Conservation (phyloP, 1,284 basidiomycete genomes). For the Rhizoctonia solani region DNA sequence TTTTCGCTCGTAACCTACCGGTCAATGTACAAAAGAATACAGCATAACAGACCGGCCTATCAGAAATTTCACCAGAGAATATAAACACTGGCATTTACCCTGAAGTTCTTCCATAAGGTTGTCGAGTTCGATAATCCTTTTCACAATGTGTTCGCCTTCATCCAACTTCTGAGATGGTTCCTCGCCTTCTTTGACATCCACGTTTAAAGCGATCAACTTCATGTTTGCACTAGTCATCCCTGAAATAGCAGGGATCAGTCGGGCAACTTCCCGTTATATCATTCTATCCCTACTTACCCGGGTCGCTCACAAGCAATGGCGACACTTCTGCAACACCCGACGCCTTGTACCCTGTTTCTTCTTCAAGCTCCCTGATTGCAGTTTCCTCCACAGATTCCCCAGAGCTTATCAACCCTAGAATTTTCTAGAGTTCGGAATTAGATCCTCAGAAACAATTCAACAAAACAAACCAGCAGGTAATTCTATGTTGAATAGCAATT, state of each 20-base stretch:
- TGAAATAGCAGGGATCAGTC: constrained; percentile 44
- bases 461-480: constrained; percentile 69
- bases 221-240: constrained; percentile 85
- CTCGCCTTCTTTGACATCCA: constrained; percentile 55
- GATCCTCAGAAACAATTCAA: neutral
- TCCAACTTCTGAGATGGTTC: constrained; percentile 71
- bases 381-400: constrained; percentile 75
- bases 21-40: neutral
- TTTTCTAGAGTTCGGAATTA: constrained; percentile 3
- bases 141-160: constrained; percentile 54
- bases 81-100: constrained; percentile 42
- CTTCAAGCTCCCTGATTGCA: constrained; percentile 83
- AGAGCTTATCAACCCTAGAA: constrained; percentile 75
- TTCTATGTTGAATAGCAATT: constrained; percentile 53
- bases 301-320: constrained; percentile 73
- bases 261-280: neutral
- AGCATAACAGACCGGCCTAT: neutral
- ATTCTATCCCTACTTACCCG: constrained; percentile 54
- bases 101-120: constrained; percentile 47
- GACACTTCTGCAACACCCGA: constrained; percentile 65
- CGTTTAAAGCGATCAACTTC: constrained; percentile 63
- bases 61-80: neutral
- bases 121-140: constrained; percentile 48
- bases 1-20: constrained; percentile 34
- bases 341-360: constrained; percentile 88